These are phyloP conservation scores for Aureobasidium lini DNA, from an alignment of 2,329 filamentous ascomycete species.

Conservation along the genomic window DNA sequence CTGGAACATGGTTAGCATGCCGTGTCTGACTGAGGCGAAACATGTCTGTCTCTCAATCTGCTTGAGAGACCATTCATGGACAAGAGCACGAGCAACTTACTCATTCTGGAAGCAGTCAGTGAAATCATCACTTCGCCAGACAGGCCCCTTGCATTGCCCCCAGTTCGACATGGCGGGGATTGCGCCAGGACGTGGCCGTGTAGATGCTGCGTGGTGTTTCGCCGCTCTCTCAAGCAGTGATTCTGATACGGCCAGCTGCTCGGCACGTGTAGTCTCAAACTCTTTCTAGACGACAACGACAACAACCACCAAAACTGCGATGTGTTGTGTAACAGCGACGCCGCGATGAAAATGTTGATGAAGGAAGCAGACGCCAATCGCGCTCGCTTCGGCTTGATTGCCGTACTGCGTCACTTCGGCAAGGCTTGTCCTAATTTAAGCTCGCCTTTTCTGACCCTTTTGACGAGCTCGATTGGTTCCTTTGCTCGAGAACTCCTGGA, in stretches of 20 bases:
- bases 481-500: background rate
- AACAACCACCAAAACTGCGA: conserved; percentile 4
- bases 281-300: conserved; percentile 7
- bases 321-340: conserved; percentile 7
- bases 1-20: conserved; percentile 35
- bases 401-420: conserved; percentile 12
- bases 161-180: conserved; percentile 37
- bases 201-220: background rate
- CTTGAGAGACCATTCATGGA: no score
- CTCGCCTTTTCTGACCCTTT: background rate
- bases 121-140: conserved; percentile 57
- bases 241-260: conserved; percentile 2
- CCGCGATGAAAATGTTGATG: conserved; percentile 9
- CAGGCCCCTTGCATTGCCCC: conserved; percentile 48
- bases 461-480: background rate
- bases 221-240: conserved; percentile 3
- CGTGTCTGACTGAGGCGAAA: conserved; percentile 1
- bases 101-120: conserved; percentile 57
- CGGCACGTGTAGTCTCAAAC: background rate
- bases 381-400: background rate
- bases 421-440: background rate
- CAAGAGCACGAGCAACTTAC: conserved; percentile 41
- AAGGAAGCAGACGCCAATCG: conserved; percentile 9
- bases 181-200: conserved; percentile 18
- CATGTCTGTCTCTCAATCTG: background rate